Base-by-base conservation (phyloP, 2,329 filamentous ascomycete species). In the Ophiostoma fasciatum region DNA sequence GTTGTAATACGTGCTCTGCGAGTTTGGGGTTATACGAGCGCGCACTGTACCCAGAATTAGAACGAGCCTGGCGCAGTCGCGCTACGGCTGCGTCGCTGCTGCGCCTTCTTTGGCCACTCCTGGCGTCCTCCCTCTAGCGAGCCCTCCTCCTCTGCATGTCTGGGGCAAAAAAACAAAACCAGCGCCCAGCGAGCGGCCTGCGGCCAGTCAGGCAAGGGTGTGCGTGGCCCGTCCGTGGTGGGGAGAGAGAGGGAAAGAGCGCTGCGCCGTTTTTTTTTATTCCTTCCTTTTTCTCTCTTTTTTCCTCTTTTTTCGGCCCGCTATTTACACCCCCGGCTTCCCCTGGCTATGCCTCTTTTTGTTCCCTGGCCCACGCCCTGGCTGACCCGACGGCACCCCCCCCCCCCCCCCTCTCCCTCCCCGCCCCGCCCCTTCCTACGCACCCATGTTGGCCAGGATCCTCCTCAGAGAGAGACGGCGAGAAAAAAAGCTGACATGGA, bases 201-300 rank as follows among this genome's bases (percentile, higher is more conserved):
- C n/a, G 33, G 28, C 63, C 64, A 22, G 25, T 6, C 33, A 22
- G 28, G 15, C 27, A 14, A 11, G 10, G 26, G 15, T 13, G 17
- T 15, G 12, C 27, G 26, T 35, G 20, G n/a, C n/a, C 13, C 15
- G 14, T 20, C 26, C 18, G 25, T 20, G 13, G 33, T 22, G 9
- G 14, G 26, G n/a, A n/a, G 10, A 26, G 22, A 33, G 23, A 28
- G 17, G n/a, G 23, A 21, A 22, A 15, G 18, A 21, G 17, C 11
- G n/a, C 26, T 28, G 9, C 26, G 8, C 26, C 26, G n/a, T 12
- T 5, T 28, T 6, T 11, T 12, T 14, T 5, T 14, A 28, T 14
- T 12, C 26, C 9, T 28, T 12, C 6, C 9, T 12, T 12, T 28
- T 28, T 23, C 11, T 28, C 26, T 28, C 26, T 28, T 17, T 23